phyloP scores from a whole-genome alignment of 73 alveolate genomes.

The Uronychia setigera region DNA sequence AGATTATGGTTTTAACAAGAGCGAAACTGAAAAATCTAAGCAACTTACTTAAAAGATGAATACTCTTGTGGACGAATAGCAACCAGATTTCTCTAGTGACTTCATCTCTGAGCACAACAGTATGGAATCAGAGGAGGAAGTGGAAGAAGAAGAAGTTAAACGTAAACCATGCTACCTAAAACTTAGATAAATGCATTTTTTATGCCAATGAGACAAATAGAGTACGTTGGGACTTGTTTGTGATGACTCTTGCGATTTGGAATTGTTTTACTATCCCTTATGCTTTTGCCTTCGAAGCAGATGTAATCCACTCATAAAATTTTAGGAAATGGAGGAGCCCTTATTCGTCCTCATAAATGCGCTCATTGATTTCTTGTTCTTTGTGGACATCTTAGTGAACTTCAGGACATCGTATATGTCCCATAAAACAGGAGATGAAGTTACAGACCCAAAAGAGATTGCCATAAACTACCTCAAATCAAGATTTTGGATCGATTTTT shows the following conservation, averaged over 20 bases:
- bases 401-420: constrained; percentile 70
- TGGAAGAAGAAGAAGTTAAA: background rate
- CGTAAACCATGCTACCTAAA: background rate
- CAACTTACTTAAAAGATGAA: background rate
- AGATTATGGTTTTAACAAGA: background rate
- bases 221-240: constrained; percentile 41
- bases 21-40: background rate
- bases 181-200: constrained; percentile 11
- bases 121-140: background rate
- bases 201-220: background rate
- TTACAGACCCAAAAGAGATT: constrained; percentile 51
- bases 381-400: constrained; percentile 43
- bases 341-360: background rate
- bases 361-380: constrained; percentile 28
- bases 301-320: too few species aligned
- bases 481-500: constrained; percentile 77
- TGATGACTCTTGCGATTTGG: constrained; percentile 19
- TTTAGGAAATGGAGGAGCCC: constrained; percentile 14
- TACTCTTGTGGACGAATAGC: background rate
- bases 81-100: background rate
- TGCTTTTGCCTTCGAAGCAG: constrained; percentile 14
- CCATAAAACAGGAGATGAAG: constrained; percentile 72
- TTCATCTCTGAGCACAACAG: background rate
- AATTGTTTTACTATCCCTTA: constrained; percentile 32
- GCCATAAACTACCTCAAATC: constrained; percentile 56